A percentile compares a stretch with the other conserved stretches of the same genome.
Conservation (phyloP, 768 basidiomycete species). For the Rhodotorula babjevae region DNA sequence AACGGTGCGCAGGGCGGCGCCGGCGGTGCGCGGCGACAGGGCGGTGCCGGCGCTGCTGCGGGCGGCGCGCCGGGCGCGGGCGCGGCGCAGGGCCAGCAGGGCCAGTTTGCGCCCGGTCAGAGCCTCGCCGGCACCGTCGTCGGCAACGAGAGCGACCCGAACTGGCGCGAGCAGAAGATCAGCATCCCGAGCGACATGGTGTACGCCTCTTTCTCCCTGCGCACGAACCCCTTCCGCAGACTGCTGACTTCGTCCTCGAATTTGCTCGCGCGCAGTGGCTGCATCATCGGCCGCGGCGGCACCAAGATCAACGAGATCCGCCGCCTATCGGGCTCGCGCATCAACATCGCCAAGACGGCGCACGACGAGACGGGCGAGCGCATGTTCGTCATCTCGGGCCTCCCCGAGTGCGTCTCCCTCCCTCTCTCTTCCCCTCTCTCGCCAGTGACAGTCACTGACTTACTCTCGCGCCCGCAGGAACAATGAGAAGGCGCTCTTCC, state of each 20-base stretch:
- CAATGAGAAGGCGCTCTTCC: constrained; percentile 95
- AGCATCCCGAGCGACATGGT: constrained; percentile 99
- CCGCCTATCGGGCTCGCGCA: constrained; percentile 92
- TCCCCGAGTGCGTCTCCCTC: constrained; percentile 52
- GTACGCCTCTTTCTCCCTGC: constrained; percentile 48
- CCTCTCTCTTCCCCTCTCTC: neutral
- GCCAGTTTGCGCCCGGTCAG: neutral
- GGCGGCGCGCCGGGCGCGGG: neutral
- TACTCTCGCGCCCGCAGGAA: constrained; percentile 47
- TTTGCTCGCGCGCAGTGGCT: constrained; percentile 50
- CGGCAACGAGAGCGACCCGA: constrained; percentile 51
- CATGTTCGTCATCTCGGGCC: constrained; percentile 96
- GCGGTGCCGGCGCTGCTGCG: neutral
- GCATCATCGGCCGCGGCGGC: constrained; percentile 91
- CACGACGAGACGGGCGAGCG: constrained; percentile 98
- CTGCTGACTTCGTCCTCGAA: neutral
- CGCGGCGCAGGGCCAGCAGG: constrained; percentile 4
- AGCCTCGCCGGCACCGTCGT: constrained; percentile 30
- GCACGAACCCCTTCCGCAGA: neutral
- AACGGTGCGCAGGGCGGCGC: neutral
- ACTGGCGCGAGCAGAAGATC: constrained; percentile 96
- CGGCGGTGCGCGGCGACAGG: neutral
- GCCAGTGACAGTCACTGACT: neutral
- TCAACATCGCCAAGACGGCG: constrained; percentile 97
- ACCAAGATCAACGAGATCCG: constrained; percentile 99